phyloP scores from a whole-genome alignment of 2,329 filamentous ascomycete genomes.

The Verticillium dahliae region DNA sequence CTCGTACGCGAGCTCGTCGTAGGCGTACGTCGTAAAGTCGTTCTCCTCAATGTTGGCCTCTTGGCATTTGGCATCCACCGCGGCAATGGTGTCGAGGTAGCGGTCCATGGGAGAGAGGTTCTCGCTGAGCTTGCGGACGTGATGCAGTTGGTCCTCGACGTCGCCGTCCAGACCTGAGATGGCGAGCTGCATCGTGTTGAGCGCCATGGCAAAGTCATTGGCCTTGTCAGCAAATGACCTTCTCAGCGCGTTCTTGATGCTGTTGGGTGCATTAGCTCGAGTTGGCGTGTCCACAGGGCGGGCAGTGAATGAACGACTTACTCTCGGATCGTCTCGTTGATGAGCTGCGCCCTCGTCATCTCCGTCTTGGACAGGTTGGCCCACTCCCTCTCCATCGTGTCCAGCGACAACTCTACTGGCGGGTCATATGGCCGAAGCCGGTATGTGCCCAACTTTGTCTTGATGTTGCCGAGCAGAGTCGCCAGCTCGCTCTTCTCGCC shows the following conservation, averaged over 20 bases:
- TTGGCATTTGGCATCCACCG: conserved; percentile 79
- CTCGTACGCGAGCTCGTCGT: conserved; percentile 94
- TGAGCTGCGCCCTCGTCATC: conserved; percentile 81
- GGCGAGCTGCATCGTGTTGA: conserved; percentile 90
- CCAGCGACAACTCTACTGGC: conserved; percentile 73
- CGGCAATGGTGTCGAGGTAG: conserved; percentile 81
- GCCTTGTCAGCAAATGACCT: conserved; percentile 95
- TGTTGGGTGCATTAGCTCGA: conserved; percentile 27
- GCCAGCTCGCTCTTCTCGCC: conserved; percentile 95
- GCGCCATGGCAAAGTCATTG: conserved; percentile 91
- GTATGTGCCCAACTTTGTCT: conserved; percentile 96
- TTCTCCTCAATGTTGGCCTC: conserved; percentile 99
- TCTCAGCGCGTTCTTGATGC: conserved; percentile 91
- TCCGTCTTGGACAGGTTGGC: conserved; percentile 71
- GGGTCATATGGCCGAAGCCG: conserved; percentile 86
- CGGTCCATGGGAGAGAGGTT: conserved; percentile 85
- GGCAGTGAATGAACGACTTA: conserved; percentile 35
- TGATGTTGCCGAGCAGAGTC: conserved; percentile 92
- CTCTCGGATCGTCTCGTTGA: conserved; percentile 98
- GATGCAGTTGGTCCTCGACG: conserved; percentile 86
- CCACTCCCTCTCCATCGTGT: conserved; percentile 81
- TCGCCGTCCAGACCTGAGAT: conserved; percentile 97
- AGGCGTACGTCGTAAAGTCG: conserved; percentile 98
- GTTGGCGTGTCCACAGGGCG: not conserved
- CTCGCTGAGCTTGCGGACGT: conserved; percentile 77